A percentile compares a stretch with the other conserved stretches of the same genome.
phyloP scores from a whole-genome alignment of 495 filamentous ascomycete genomes.

The Tricharina praecox region DNA sequence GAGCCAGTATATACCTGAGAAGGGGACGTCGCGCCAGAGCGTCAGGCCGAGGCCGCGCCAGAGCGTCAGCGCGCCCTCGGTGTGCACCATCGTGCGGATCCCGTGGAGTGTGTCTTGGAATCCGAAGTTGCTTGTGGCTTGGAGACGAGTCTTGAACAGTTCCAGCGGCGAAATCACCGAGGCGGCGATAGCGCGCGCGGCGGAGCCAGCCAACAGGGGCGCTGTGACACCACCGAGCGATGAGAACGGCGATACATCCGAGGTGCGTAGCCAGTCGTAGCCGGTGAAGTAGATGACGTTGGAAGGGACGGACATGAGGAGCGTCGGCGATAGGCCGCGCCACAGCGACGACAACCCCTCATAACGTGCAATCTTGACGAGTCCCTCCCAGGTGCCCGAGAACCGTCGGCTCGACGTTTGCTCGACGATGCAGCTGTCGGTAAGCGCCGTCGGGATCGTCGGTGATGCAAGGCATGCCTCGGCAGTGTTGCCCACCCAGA shows the following conservation, averaged over 20 bases:
- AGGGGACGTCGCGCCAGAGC: conserved; percentile 92
- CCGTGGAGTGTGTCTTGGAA: conserved; percentile 61
- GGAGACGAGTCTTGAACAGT: conserved; percentile 84
- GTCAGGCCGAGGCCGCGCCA: conserved; percentile 90
- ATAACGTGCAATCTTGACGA: conserved; percentile 90
- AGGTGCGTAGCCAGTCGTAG: conserved; percentile 82
- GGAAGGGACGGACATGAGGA: conserved; percentile 83
- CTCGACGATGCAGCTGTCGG: conserved; percentile 66
- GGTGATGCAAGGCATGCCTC: conserved; percentile 53
- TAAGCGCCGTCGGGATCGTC: conserved; percentile 24
- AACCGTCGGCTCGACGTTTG: conserved; percentile 68
- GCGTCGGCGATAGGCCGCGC: conserved; percentile 79
- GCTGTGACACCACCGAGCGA: conserved; percentile 42
- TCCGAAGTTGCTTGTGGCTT: conserved; percentile 42
- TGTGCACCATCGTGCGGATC: conserved; percentile 58
- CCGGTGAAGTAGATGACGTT: conserved; percentile 99
- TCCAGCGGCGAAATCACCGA: conserved; percentile 77
- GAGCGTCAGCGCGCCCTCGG: conserved; percentile 58
- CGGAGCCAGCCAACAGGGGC: conserved; percentile 61
- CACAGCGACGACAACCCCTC: conserved; percentile 77
- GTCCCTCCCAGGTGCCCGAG: conserved; percentile 76
- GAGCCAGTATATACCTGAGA: conserved; percentile 95
- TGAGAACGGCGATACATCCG: conserved; percentile 49
- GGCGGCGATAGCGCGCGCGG: conserved; percentile 65
- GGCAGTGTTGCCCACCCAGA: conserved; percentile 78